Evolutionary conservation across 805 yeast genomes (phyloP), one percentile per base, ranked within the genome.

Genomic region (Tetrapisispora namnaoensis): DNA sequence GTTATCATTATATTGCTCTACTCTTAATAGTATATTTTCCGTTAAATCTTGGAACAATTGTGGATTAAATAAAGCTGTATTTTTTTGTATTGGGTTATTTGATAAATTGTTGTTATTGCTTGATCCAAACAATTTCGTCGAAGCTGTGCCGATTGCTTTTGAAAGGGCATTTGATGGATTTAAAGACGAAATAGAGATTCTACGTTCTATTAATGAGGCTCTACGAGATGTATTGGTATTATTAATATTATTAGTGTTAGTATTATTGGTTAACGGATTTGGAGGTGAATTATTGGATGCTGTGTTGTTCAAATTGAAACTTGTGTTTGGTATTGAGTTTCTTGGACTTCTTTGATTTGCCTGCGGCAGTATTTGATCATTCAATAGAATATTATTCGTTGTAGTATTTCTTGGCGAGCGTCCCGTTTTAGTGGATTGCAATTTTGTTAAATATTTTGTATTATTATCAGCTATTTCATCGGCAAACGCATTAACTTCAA

Each of bases 401-500:
- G 6, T 32, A 32, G 4, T 20, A 22, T 40, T 27, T 17, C n/a
- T 27, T 18, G 49, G 49, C 4, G 45, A 46, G 10, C 37, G 36
- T 17, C 44, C 37, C 2, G 37, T 30, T 30, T 28, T 42, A n/a
- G 11, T 17, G 3, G 17, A 22, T 35, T 37, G 44, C 20, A 30
- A 14, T n/a, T 37, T 20, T 22, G 22, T 32, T n/a, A 38, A 18
- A 28, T 48, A 24, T 34, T 34, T 44, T 14, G n/a, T n/a, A 37
- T 36, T 40, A 43, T 43, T 44, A 35, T 28, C 37, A 4, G 87
- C 90, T 46, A 91, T 70, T 63, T 90, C 96, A 65, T 91, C 98
- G 2, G 99, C 99, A 49, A 93, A 73, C 2, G 95, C 91, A 69
- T 91, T 91, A 9, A 91, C 95, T 62, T 93, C 98, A 3, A 91